Evolutionary conservation across 805 yeast species (phyloP).

Genomic region (Kodamaea hsintzibuensis): DNA sequence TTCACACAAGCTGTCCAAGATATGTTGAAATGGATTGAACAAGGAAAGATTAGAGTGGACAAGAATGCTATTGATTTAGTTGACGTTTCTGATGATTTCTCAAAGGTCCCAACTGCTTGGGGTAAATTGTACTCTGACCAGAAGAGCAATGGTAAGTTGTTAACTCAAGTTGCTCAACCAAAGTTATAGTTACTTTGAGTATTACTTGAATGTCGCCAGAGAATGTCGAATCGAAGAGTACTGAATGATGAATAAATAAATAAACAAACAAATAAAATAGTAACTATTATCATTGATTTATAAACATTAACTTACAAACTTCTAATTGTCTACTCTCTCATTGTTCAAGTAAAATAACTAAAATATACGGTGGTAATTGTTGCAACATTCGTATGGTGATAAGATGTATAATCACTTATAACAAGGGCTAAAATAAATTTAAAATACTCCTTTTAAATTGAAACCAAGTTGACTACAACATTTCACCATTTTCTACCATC

Average conservation of each 20-base stretch:
- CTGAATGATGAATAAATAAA: neutral
- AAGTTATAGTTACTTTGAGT: conserved; percentile 3
- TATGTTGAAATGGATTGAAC: conserved; percentile 35
- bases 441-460: neutral
- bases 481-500: neutral
- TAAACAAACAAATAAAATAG: no score
- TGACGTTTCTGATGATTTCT: conserved; percentile 30
- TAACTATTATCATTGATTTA: no score
- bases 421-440: neutral
- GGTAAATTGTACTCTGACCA: conserved; percentile 43
- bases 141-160: conserved; percentile 51
- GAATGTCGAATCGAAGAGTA: neutral
- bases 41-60: conserved; percentile 42
- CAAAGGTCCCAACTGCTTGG: conserved; percentile 50
- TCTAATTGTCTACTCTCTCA: no score
- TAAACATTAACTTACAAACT: no score
- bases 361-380: neutral
- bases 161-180: conserved; percentile 40
- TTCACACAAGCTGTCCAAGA: conserved; percentile 38
- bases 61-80: conserved; percentile 17
- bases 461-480: neutral
- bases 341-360: no score
- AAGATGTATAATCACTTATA: no score
- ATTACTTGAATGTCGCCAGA: no score
- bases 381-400: neutral